A percentile compares a stretch with the other conserved stretches of the same genome.
Evolutionary conservation across 176 grass and related monocot species (phyloP).

Genomic region (Oryza nivara): DNA sequence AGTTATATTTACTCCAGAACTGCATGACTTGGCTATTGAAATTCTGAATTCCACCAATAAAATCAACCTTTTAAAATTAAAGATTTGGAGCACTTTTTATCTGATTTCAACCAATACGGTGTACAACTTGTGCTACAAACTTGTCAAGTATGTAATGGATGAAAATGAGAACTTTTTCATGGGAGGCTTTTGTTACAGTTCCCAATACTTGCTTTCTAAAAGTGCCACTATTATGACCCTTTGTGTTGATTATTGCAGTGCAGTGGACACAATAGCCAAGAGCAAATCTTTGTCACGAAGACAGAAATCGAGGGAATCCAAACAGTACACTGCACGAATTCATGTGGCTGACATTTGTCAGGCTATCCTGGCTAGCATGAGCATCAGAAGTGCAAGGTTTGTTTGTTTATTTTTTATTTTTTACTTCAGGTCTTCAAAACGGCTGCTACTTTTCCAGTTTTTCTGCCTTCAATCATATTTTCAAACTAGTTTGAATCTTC

Average conservation of each 20-base stretch:
- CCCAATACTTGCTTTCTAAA: background rate
- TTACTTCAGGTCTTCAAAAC: background rate
- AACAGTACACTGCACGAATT: slow-evolving; percentile 65
- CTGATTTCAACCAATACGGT: background rate
- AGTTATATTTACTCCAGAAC: slow-evolving; percentile 14
- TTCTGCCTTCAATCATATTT: background rate
- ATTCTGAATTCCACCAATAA: slow-evolving; percentile 14
- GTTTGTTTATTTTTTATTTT: background rate
- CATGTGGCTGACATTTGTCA: slow-evolving; percentile 91
- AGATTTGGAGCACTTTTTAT: background rate
- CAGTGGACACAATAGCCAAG: slow-evolving; percentile 79
- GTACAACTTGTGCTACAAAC: background rate
- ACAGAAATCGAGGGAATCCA: slow-evolving; percentile 73
- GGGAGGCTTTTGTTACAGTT: background rate
- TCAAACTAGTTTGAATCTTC: background rate
- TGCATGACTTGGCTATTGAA: background rate
- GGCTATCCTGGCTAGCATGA: slow-evolving; percentile 68
- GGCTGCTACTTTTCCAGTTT: slow-evolving; percentile 3
- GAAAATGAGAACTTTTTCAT: background rate
- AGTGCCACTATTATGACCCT: background rate
- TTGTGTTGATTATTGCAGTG: slow-evolving; percentile 59
- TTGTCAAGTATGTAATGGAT: background rate
- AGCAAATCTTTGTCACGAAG: slow-evolving; percentile 58
- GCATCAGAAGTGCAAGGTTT: slow-evolving; percentile 56
- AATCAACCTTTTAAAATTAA: background rate